Conservation (phyloP, 1,139 yeast species). For the Blastobotrys malaysiensis region DNA sequence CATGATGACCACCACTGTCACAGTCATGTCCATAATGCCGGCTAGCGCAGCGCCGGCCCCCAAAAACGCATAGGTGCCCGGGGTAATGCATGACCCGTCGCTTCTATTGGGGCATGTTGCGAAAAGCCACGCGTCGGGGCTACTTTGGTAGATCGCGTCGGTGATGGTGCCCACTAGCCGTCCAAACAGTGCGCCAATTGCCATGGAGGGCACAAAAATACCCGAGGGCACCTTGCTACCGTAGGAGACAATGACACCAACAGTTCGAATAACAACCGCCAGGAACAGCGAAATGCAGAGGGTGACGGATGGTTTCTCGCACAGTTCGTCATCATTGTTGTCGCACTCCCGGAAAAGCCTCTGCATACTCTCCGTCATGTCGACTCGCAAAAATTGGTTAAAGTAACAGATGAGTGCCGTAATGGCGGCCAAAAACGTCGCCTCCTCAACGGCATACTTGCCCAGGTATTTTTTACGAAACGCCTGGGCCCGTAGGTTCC, state of each 20-base stretch:
- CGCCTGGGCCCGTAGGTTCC: conserved; percentile 71
- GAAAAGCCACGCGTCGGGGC: conserved; percentile 44
- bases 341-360: conserved; percentile 81
- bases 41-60: conserved; percentile 96
- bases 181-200: conserved; percentile 93
- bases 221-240: conserved; percentile 95
- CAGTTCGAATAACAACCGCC: conserved; percentile 70
- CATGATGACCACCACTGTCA: conserved; percentile 95
- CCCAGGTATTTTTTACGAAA: conserved; percentile 68
- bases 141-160: conserved; percentile 46
- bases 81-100: conserved; percentile 59
- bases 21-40: conserved; percentile 89
- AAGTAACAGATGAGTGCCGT: conserved; percentile 79
- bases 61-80: conserved; percentile 91
- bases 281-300: conserved; percentile 47
- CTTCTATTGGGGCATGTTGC: conserved; percentile 38
- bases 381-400: conserved; percentile 72
- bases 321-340: conserved; percentile 29
- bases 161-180: conserved; percentile 72
- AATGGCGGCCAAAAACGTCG: conserved; percentile 55
- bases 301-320: conserved; percentile 22
- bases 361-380: conserved; percentile 96
- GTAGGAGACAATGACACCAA: conserved; percentile 74
- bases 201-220: conserved; percentile 94
- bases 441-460: conserved; percentile 63